Evolutionary conservation across 2,329 filamentous ascomycete genomes (phyloP), one percentile per base, ranked within the genome.

Genomic region (Sordariomycetes sp.): DNA sequence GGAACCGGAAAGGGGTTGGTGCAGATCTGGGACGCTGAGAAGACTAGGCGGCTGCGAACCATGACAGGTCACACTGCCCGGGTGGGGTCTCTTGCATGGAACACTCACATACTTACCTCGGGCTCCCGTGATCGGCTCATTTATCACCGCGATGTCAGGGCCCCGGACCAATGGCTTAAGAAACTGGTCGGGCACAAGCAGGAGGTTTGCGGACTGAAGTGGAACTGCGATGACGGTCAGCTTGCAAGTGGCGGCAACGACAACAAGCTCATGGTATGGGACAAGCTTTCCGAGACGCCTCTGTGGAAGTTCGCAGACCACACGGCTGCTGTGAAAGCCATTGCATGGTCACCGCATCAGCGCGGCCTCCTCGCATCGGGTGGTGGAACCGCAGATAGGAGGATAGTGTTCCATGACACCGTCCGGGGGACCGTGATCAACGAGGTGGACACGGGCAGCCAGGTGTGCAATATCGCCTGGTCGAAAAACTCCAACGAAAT

Each of bases 251-350:
- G 94, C 55, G 94, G 94, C 6, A 99, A 99, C 71, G 94, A 99
- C 75, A 99, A 99, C 75, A 97, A 97, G 70, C 79, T 99, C 53
- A 94, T 97, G 82, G 91, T 99, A 25, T 99, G 94, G 94, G 94
- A 99, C 67, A 95, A 95, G 69, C 80, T 97, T 60, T 90, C 86
- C n/a, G 89, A 95, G 65, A 89, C 91, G 8, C 94, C 94, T 1
- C 79, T 95, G 2, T 96, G 89, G 79, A 95, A 96, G 65, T 97
- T 96, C 71, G 88, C 89, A 20, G 92, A 97, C 62, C 94, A 99
- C 70, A 93, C 88, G 40, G 94, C 94, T 14, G 94, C 94, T 10
- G 94, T 99, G 56, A 99, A 99, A 71, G 94, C 94, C 4, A 97
- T 99, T 62, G 87, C 94, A 11, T 99, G 94, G 94, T 97, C 91